Conservation (phyloP, 2,329 filamentous ascomycete species). For the Beauveria sp. region DNA sequence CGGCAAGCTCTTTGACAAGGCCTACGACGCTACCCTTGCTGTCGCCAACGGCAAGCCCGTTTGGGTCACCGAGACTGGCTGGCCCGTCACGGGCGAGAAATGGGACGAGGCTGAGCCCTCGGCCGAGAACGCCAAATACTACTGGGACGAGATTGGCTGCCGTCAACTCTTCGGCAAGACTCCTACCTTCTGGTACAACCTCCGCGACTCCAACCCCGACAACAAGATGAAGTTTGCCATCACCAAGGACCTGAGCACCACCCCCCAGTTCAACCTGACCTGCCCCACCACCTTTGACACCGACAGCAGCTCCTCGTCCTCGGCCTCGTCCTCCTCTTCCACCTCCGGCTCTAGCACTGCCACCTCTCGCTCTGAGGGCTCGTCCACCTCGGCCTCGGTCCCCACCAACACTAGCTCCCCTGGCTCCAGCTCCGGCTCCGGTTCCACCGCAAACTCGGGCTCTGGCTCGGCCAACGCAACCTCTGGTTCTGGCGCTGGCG, state of each 20-base stretch:
- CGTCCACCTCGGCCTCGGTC: neutral
- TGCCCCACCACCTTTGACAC: conserved; percentile 40
- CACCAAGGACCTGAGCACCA: conserved; percentile 44
- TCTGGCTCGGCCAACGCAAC: conserved; percentile 15
- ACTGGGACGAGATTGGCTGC: conserved; percentile 57
- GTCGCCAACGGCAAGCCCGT: conserved; percentile 46
- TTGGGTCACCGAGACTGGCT: conserved; percentile 60
- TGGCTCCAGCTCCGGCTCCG: neutral
- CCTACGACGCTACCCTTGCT: conserved; percentile 35
- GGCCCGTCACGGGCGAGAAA: conserved; percentile 48
- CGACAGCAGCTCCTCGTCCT: conserved; percentile 12
- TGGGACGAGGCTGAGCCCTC: conserved; percentile 49
- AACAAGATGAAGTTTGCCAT: conserved; percentile 52
- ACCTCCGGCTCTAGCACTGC: conserved; percentile 13
- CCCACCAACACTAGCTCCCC: neutral
- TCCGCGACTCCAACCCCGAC: conserved; percentile 53
- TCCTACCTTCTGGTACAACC: conserved; percentile 54
- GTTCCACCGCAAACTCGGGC: conserved; percentile 11
- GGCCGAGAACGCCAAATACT: conserved; percentile 52
- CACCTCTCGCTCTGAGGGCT: neutral
- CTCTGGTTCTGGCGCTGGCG: conserved; percentile 15
- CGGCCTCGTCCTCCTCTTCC: conserved; percentile 1
- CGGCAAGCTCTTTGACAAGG: conserved; percentile 45
- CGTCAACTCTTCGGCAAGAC: conserved; percentile 46
- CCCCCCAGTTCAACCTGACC: conserved; percentile 43